These are phyloP conservation scores for Abortiporus biennis DNA, from an alignment of 1,284 basidiomycete species.

Conservation along the genomic window DNA sequence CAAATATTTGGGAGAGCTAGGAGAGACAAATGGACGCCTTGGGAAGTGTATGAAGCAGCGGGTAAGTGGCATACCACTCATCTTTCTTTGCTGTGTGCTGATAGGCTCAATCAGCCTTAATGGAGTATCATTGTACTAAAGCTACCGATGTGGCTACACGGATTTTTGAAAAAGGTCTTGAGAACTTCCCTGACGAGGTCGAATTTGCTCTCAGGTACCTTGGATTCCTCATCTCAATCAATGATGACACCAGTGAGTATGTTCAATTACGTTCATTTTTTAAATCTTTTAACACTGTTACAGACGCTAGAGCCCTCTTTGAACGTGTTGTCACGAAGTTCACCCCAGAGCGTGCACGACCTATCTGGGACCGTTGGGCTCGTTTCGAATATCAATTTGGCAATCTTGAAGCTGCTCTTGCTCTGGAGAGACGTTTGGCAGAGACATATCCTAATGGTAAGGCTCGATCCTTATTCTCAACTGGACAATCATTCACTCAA, in stretches of 20 bases:
- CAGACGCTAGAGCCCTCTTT: slow-evolving; percentile 94
- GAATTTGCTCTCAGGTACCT: slow-evolving; percentile 89
- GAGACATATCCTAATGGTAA: slow-evolving; percentile 84
- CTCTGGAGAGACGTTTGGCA: slow-evolving; percentile 83
- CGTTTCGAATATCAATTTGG: slow-evolving; percentile 95
- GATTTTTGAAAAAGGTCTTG: slow-evolving; percentile 94
- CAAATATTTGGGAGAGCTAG: slow-evolving; percentile 81
- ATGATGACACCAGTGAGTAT: slow-evolving; percentile 87
- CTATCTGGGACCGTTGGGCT: slow-evolving; percentile 95
- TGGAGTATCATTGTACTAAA: slow-evolving; percentile 95
- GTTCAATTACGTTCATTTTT: slow-evolving; percentile 1
- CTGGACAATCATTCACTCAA: slow-evolving; percentile 2
- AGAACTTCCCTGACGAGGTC: slow-evolving; percentile 77
- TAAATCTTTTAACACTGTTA: slow-evolving; percentile 8
- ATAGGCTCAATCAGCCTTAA: slow-evolving; percentile 55
- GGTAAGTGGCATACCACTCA: slow-evolving; percentile 43
- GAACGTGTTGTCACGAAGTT: slow-evolving; percentile 84
- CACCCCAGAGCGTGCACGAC: slow-evolving; percentile 72
- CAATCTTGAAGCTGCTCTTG: slow-evolving; percentile 83
- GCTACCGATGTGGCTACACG: slow-evolving; percentile 81
- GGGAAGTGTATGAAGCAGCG: slow-evolving; percentile 93
- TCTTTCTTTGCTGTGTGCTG: not conserved
- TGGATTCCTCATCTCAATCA: slow-evolving; percentile 89
- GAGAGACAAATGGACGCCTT: slow-evolving; percentile 80
- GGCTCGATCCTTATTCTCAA: slow-evolving; percentile 13